Evolutionary conservation across 1,284 basidiomycete species (phyloP).

Genomic region (Pyrrhoderma noxium): DNA sequence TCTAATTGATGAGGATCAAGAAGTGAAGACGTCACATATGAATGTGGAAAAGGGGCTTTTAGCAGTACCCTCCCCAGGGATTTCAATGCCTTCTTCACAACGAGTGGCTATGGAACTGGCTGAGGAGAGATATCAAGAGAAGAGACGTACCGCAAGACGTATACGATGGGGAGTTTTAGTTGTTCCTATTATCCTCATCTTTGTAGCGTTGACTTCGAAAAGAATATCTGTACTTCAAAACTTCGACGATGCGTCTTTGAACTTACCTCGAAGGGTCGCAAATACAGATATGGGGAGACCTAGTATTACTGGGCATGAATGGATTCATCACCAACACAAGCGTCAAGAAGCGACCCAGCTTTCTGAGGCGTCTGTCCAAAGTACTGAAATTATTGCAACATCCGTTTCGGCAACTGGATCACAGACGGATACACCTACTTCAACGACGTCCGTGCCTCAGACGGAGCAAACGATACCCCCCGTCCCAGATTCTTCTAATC

Average conservation of each 20-base stretch:
- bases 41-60: background rate
- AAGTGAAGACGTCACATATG: background rate
- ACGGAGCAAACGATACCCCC: constrained; percentile 31
- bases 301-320: background rate
- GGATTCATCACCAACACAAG: background rate
- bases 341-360: background rate
- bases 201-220: constrained; percentile 45
- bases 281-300: background rate
- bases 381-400: background rate
- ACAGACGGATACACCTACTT: background rate
- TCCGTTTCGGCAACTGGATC: background rate
- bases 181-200: constrained; percentile 45
- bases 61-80: constrained; percentile 19
- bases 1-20: constrained; percentile 5
- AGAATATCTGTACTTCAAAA: constrained; percentile 28
- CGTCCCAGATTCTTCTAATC: constrained; percentile 27
- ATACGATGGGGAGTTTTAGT: constrained; percentile 44
- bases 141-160: constrained; percentile 36
- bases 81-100: constrained; percentile 9
- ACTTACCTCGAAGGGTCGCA: background rate
- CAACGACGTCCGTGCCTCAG: constrained; percentile 17
- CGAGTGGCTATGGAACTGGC: constrained; percentile 15
- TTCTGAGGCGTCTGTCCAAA: background rate
- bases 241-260: constrained; percentile 25
- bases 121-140: constrained; percentile 25